A percentile compares a stretch with the other conserved stretches of the same genome.
phyloP scores from a whole-genome alignment of 306 rosid species.

The Ceratonia siliqua region DNA sequence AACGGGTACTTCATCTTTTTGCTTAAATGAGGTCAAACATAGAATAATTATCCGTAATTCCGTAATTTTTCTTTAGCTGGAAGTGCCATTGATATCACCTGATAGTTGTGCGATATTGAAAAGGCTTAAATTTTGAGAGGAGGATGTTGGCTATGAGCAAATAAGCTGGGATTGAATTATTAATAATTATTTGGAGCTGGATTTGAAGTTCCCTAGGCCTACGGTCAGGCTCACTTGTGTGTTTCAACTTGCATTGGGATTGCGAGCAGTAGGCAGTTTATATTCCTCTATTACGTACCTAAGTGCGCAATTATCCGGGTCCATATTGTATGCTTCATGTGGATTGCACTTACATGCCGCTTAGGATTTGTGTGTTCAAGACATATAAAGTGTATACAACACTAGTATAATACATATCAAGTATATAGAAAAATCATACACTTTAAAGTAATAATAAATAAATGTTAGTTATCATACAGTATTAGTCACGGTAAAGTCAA shows the following conservation, averaged over 20 bases:
- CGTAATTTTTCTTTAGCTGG: neutral
- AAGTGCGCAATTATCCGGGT: neutral
- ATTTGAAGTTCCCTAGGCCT: neutral
- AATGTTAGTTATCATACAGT: neutral
- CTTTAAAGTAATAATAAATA: neutral
- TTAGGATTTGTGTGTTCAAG: too few relatives aligned
- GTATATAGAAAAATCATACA: neutral
- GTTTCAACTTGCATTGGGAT: neutral
- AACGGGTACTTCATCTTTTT: constrained; percentile 54
- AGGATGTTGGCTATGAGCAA: neutral
- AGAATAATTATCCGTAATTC: neutral
- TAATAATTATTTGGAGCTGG: constrained; percentile 16
- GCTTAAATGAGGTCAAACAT: neutral
- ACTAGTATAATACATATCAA: neutral
- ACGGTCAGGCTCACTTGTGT: neutral
- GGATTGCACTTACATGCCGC: neutral
- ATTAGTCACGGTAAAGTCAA: neutral
- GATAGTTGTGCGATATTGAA: neutral
- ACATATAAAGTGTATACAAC: neutral
- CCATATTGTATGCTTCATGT: neutral
- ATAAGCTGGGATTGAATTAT: neutral
- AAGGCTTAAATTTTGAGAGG: neutral
- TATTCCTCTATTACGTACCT: neutral
- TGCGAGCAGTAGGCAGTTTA: neutral
- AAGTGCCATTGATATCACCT: neutral